Evolutionary conservation across 176 grass and related monocot genomes (phyloP).

Genomic region (Hordeum marinum): DNA sequence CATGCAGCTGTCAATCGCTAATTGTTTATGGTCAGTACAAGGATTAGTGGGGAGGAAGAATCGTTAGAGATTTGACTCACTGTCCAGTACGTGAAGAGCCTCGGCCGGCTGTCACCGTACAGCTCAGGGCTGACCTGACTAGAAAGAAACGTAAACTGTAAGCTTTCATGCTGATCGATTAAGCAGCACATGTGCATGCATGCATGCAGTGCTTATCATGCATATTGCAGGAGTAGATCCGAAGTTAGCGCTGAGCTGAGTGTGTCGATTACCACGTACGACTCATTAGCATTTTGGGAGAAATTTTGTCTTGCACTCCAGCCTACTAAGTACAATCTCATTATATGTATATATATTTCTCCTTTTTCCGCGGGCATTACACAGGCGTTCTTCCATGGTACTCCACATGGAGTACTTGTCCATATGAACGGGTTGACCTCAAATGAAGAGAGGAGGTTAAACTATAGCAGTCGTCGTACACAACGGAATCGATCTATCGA

Average conservation of each 20-base stretch:
- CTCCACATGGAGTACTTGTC: background rate
- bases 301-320: background rate
- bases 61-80: conserved; percentile 23
- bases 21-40: background rate
- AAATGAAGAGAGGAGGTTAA: background rate
- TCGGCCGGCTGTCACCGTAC: conserved; percentile 85
- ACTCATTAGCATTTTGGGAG: background rate
- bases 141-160: conserved; percentile 60
- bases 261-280: background rate
- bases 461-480: background rate
- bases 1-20: background rate
- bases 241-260: background rate
- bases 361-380: background rate
- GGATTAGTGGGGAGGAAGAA: background rate
- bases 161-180: background rate
- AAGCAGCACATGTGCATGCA: background rate
- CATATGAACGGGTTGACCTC: conserved; percentile 12
- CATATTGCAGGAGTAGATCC: background rate
- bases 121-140: conserved; percentile 99
- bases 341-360: background rate
- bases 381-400: background rate
- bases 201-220: background rate
- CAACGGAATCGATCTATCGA: conserved; percentile 5
- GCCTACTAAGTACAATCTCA: background rate
- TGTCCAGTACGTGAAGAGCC: conserved; percentile 99